A percentile compares a stretch with the other conserved stretches of the same genome.
phyloP scores from a whole-genome alignment of 2,329 filamentous ascomycete genomes.

The Graphium sp. region DNA sequence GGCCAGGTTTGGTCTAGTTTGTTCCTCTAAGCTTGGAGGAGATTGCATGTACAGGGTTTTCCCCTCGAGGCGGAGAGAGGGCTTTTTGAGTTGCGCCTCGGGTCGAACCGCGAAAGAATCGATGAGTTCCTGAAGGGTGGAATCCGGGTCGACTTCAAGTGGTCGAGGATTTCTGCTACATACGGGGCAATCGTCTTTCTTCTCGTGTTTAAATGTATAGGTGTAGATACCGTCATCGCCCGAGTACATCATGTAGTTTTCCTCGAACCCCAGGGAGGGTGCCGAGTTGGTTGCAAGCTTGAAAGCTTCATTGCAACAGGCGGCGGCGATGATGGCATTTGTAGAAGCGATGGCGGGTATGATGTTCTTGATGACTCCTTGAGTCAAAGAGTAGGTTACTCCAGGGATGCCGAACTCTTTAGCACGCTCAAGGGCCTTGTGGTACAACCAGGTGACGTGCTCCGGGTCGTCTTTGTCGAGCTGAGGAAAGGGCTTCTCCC shows the following conservation, averaged over 20 bases:
- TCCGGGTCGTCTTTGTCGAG: constrained; percentile 94
- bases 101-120: constrained; percentile 69
- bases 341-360: constrained; percentile 97
- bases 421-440: constrained; percentile 66
- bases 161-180: constrained; percentile 73
- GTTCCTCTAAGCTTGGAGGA: constrained; percentile 65
- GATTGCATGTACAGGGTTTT: constrained; percentile 85
- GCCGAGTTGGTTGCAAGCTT: constrained; percentile 79
- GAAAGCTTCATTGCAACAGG: constrained; percentile 92
- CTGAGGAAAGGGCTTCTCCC: constrained; percentile 62
- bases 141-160: constrained; percentile 51
- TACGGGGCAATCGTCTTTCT: constrained; percentile 87
- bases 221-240: constrained; percentile 94
- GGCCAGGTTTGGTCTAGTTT: constrained; percentile 66
- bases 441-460: constrained; percentile 93
- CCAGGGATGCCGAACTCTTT: constrained; percentile 80
- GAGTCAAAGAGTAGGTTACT: constrained; percentile 88
- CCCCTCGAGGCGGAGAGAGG: constrained; percentile 60
- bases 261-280: constrained; percentile 59
- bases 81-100: constrained; percentile 87
- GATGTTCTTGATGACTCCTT: constrained; percentile 98
- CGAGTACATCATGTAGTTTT: constrained; percentile 99
- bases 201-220: constrained; percentile 89
- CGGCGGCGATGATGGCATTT: constrained; percentile 89
- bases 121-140: constrained; percentile 69